Evolutionary conservation across 306 rosid species (phyloP).

Genomic region (Rubus idaeus): DNA sequence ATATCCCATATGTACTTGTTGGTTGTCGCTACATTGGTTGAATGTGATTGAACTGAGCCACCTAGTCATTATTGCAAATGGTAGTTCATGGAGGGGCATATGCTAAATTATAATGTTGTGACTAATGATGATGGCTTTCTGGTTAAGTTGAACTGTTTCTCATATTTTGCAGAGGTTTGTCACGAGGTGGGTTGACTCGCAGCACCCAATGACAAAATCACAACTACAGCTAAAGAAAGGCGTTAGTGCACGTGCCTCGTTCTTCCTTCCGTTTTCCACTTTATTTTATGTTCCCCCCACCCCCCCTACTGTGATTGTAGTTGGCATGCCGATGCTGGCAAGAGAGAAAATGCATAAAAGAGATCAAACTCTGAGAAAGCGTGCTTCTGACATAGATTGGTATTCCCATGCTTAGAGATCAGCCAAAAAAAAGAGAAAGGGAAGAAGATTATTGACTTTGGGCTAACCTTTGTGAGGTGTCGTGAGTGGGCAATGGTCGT

Average conservation of each 20-base stretch:
- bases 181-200: conserved; percentile 92
- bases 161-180: conserved; percentile 56
- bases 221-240: conserved; percentile 33
- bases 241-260: conserved; percentile 41
- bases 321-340: conserved; percentile 56
- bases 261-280: conserved; percentile 31
- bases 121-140: neutral
- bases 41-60: neutral
- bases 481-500: conserved; percentile 61
- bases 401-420: conserved; percentile 64
- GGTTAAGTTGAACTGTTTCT: conserved; percentile 26
- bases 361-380: conserved; percentile 33
- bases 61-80: neutral
- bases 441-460: conserved; percentile 62
- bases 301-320: conserved; percentile 48
- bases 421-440: conserved; percentile 48
- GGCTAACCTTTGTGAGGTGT: conserved; percentile 78
- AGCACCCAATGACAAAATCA: conserved; percentile 79
- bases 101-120: neutral
- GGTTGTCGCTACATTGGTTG: neutral
- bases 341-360: conserved; percentile 30
- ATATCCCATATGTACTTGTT: neutral
- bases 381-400: conserved; percentile 82
- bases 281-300: conserved; percentile 21
- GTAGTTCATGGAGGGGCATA: neutral